phyloP scores from a whole-genome alignment of 2,329 filamentous ascomycete genomes.

The Fusarium tricinctum region DNA sequence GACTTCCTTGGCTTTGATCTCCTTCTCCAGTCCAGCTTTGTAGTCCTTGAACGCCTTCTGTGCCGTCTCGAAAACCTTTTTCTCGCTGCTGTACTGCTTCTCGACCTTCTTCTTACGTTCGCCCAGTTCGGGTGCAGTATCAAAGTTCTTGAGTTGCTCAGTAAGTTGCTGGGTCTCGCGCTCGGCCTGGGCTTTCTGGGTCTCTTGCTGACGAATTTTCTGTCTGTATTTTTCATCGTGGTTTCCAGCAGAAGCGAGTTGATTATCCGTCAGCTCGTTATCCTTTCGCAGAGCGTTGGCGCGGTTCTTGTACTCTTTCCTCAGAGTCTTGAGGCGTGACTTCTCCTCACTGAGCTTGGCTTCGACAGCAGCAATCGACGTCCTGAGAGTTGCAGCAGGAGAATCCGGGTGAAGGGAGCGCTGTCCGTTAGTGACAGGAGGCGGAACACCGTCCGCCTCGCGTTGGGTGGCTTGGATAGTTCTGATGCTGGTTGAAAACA shows the following conservation, averaged over 20 bases:
- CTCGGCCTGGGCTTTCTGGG: conserved; percentile 77
- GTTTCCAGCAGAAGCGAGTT: conserved; percentile 77
- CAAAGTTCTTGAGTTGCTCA: conserved; percentile 73
- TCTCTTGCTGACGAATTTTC: conserved; percentile 80
- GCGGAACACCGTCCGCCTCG: conserved; percentile 50
- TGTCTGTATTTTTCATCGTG: conserved; percentile 82
- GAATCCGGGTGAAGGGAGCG: conserved; percentile 79
- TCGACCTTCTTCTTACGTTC: conserved; percentile 69
- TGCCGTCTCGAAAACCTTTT: conserved; percentile 71
- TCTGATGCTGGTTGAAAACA: conserved; percentile 80
- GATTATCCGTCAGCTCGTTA: conserved; percentile 76
- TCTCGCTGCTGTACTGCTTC: conserved; percentile 67
- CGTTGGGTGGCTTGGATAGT: conserved; percentile 66
- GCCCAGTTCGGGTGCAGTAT: conserved; percentile 73
- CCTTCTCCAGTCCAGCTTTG: conserved; percentile 73
- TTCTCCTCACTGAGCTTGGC: conserved; percentile 78
- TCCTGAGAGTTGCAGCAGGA: conserved; percentile 80
- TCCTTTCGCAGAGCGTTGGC: conserved; percentile 78
- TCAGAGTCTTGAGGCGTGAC: conserved; percentile 75
- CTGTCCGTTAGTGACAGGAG: conserved; percentile 61
- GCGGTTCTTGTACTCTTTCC: conserved; percentile 81
- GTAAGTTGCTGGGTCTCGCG: conserved; percentile 68
- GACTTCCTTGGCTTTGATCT: conserved; percentile 72
- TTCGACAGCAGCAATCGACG: conserved; percentile 80
- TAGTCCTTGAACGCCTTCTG: conserved; percentile 68